Evolutionary conservation across 2,329 filamentous ascomycete species (phyloP).

Genomic region (Ophiostoma perfectum): DNA sequence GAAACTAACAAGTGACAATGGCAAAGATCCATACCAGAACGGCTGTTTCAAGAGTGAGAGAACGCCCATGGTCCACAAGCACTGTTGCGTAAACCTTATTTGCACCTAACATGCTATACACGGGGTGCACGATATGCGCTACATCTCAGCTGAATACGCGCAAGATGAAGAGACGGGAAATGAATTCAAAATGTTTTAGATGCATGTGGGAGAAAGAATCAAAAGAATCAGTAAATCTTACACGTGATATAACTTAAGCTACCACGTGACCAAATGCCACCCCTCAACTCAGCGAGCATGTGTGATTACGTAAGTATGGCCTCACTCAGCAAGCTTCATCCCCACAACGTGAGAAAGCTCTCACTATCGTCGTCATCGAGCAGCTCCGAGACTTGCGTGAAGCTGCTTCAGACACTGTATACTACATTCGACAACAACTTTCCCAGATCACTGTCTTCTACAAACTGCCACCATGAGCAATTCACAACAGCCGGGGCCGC

Average conservation of each 20-base stretch:
- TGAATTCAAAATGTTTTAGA: not conserved
- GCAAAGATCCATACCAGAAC: not conserved
- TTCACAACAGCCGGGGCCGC: not conserved
- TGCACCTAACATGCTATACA: not conserved
- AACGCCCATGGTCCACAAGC: not conserved
- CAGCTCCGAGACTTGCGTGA: not conserved
- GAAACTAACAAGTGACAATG: not conserved
- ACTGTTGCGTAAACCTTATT: not conserved
- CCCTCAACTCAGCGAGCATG: not conserved
- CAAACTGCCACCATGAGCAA: not conserved
- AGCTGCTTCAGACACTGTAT: not conserved
- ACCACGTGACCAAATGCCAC: not conserved
- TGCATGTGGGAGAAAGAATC: too few relatives aligned
- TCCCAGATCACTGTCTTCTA: not conserved
- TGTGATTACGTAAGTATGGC: not conserved
- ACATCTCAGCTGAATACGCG: not conserved
- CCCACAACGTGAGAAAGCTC: not conserved
- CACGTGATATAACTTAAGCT: not conserved
- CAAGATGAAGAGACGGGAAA: not conserved
- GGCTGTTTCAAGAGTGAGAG: not conserved
- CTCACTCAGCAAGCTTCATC: slow-evolving; percentile 3
- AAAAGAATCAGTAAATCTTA: not conserved
- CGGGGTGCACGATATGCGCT: not conserved
- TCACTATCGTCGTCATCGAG: slow-evolving; percentile 4
- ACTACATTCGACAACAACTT: too few relatives aligned